Conservation (phyloP, 495 filamentous ascomycete genomes). For the Immersiella caudata region DNA sequence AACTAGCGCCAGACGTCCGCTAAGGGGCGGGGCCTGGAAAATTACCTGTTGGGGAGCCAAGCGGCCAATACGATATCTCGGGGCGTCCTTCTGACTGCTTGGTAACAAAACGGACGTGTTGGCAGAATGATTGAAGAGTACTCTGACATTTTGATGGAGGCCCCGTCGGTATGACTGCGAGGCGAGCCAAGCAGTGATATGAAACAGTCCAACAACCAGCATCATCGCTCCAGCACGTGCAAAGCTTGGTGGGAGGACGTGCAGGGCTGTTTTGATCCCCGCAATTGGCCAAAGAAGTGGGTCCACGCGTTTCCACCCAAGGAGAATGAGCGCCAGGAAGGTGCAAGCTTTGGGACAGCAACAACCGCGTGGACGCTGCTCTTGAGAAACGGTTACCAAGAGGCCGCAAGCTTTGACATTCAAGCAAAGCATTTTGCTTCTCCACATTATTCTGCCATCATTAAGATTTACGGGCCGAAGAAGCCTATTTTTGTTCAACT, state of each 20-base stretch:
- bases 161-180: too few species aligned
- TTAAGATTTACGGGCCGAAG: neutral
- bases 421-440: neutral
- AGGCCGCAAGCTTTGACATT: neutral
- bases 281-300: neutral
- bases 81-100: neutral
- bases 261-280: neutral
- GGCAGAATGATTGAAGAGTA: neutral
- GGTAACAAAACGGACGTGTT: neutral
- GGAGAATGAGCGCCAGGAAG: neutral
- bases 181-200: neutral
- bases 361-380: neutral
- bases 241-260: neutral
- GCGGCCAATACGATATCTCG: neutral
- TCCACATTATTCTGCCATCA: neutral
- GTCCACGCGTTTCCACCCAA: neutral
- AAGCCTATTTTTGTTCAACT: neutral
- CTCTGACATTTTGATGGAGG: neutral
- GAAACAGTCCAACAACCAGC: neutral
- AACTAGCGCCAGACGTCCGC: conserved; percentile 12
- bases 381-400: neutral
- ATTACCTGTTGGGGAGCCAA: conserved; percentile 4
- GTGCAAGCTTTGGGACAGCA: neutral
- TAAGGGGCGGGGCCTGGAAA: neutral
- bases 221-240: neutral